phyloP scores from a whole-genome alignment of 116 monocot species.

The Iris pallida region DNA sequence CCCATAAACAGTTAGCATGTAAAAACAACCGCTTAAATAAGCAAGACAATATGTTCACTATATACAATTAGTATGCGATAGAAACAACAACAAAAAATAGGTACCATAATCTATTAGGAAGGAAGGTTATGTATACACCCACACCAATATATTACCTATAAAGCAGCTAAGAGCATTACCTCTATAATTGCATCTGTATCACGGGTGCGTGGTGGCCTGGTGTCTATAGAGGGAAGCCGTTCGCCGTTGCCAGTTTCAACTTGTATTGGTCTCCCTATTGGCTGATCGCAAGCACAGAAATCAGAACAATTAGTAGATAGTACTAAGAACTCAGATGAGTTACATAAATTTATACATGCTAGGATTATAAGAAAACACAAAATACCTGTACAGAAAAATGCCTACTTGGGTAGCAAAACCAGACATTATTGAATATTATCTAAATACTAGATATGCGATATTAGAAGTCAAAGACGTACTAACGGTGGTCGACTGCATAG shows the following conservation, averaged over 20 bases:
- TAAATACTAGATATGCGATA: neutral
- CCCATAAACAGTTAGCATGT: neutral
- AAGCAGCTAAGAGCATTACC: constrained; percentile 25
- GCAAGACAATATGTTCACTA: too few species aligned
- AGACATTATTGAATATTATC: neutral
- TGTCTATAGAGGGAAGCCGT: constrained; percentile 85
- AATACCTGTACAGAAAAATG: neutral
- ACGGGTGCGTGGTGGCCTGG: constrained; percentile 64
- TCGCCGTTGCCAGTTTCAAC: constrained; percentile 78
- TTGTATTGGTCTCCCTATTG: constrained; percentile 83
- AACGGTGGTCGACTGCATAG: constrained; percentile 35
- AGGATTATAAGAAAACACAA: neutral
- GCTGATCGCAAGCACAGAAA: constrained; percentile 26
- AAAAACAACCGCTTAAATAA: neutral
- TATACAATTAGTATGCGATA: too few species aligned
- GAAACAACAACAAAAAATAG: too few species aligned
- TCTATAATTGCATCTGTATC: constrained; percentile 88
- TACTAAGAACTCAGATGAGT: too few species aligned
- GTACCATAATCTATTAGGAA: neutral
- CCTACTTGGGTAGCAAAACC: neutral
- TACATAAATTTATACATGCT: too few species aligned
- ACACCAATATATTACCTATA: neutral
- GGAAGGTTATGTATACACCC: neutral
- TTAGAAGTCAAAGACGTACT: constrained; percentile 29
- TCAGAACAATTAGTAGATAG: too few species aligned